Conservation (phyloP, 2,329 filamentous ascomycete species). For the Apiospora marii region DNA sequence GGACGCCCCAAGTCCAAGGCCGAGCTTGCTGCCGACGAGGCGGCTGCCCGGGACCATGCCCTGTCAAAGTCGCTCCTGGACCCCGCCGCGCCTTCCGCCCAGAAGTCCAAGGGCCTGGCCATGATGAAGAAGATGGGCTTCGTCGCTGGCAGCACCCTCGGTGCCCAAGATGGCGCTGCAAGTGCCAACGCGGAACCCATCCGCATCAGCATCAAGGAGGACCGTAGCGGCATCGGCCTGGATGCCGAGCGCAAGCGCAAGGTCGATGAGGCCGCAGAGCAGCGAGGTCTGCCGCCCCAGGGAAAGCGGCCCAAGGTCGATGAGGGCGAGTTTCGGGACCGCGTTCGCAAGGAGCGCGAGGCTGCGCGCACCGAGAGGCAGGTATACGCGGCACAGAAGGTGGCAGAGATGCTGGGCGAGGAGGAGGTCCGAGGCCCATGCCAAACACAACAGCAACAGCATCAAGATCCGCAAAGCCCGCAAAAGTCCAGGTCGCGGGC, state of each 20-base stretch:
- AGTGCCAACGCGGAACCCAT: slow-evolving; percentile 71
- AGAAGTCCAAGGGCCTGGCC: slow-evolving; percentile 83
- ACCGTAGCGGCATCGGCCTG: slow-evolving; percentile 82
- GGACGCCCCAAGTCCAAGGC: slow-evolving; percentile 80
- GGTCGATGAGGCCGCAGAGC: slow-evolving; percentile 67
- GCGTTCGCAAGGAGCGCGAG: slow-evolving; percentile 75
- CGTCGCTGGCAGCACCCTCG: slow-evolving; percentile 76
- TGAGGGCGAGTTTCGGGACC: slow-evolving; percentile 76
- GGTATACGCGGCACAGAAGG: slow-evolving; percentile 80
- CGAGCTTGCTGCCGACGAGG: slow-evolving; percentile 79
- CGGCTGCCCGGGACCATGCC: slow-evolving; percentile 75
- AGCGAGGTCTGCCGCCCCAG: slow-evolving; percentile 38
- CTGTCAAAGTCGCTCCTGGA: slow-evolving; percentile 76
- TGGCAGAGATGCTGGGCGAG: slow-evolving; percentile 78
- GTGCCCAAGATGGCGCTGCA: slow-evolving; percentile 60
- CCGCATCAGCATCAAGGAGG: slow-evolving; percentile 77
- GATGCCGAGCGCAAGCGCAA: slow-evolving; percentile 86
- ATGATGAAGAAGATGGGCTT: slow-evolving; percentile 99
- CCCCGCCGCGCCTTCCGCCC: slow-evolving; percentile 53
- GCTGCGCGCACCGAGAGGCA: slow-evolving; percentile 72
- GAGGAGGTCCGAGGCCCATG: slow-evolving; percentile 48
- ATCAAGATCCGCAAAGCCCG: slow-evolving; percentile 31
- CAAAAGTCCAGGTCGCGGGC: slow-evolving; percentile 42
- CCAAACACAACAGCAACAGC: slow-evolving; percentile 32
- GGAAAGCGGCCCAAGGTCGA: slow-evolving; percentile 69